Percentiles rank a stretch among this genome's conserved stretches.
Evolutionary conservation across 768 basidiomycete genomes (phyloP).

Genomic region (Phylloporus sp.): DNA sequence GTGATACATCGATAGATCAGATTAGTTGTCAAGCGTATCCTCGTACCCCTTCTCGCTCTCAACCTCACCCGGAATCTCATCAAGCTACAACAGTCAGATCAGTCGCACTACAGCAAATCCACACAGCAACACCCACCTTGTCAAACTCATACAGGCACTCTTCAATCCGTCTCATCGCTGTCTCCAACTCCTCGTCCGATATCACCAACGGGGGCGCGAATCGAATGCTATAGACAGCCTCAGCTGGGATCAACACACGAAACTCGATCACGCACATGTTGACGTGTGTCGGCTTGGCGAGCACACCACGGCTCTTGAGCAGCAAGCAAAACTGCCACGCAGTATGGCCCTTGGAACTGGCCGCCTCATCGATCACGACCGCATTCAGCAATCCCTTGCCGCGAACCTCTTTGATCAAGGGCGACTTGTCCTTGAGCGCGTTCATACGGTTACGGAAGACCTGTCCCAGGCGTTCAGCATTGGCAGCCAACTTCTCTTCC

Average conservation of each 20-base stretch:
- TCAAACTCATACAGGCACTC: constrained; percentile 81
- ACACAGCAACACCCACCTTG: constrained; percentile 41
- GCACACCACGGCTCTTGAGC: constrained; percentile 83
- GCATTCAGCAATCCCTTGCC: constrained; percentile 91
- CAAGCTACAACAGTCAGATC: constrained; percentile 33
- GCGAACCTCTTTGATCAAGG: constrained; percentile 74
- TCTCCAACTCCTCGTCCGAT: constrained; percentile 75
- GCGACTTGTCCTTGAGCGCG: constrained; percentile 50
- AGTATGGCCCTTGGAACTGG: constrained; percentile 70
- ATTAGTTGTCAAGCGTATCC: constrained; percentile 30
- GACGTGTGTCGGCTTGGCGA: constrained; percentile 95
- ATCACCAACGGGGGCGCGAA: constrained; percentile 97
- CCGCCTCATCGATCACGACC: constrained; percentile 83
- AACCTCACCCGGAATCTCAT: constrained; percentile 62
- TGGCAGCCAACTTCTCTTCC: constrained; percentile 80
- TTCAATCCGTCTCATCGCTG: constrained; percentile 71
- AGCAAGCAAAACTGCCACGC: constrained; percentile 97
- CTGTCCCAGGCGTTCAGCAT: constrained; percentile 75
- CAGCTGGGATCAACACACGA: neutral
- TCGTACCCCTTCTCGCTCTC: constrained; percentile 58
- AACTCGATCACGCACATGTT: constrained; percentile 66
- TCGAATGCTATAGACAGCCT: constrained; percentile 61
- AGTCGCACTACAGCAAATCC: neutral
- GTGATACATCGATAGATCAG: constrained; percentile 8
- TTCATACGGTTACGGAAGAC: constrained; percentile 67